These are phyloP conservation scores for Castanospermum australe DNA, from an alignment of 306 rosid species.

Conservation along the genomic window DNA sequence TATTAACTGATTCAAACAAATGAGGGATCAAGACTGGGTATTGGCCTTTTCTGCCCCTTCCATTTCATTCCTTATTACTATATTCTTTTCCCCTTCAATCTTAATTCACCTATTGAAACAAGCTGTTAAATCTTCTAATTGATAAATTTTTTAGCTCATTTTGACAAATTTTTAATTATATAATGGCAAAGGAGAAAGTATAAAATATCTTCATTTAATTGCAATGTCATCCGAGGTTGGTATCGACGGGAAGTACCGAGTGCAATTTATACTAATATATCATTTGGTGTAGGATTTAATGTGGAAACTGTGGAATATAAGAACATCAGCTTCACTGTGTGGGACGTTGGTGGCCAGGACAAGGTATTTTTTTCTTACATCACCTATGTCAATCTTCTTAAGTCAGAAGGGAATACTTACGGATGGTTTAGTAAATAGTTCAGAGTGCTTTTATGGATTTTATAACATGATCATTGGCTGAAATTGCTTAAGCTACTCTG, in stretches of 20 bases:
- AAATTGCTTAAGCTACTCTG: neutral
- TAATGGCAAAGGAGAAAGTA: too few species aligned
- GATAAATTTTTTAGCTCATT: too few species aligned
- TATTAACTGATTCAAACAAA: too few species aligned
- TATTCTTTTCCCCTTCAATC: too few species aligned
- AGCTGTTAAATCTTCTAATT: too few species aligned
- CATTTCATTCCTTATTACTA: neutral
- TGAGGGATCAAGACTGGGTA: too few species aligned
- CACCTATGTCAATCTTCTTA: neutral
- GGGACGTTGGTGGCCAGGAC: constrained; percentile 99
- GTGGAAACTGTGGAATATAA: constrained; percentile 95
- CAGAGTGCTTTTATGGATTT: neutral
- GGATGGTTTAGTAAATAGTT: neutral
- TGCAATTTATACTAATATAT: constrained; percentile 8
- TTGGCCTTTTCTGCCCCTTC: neutral
- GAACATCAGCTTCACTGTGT: constrained; percentile 97
- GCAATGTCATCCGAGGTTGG: neutral
- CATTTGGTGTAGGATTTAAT: constrained; percentile 65
- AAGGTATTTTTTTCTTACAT: constrained; percentile 45
- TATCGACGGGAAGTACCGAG: neutral
- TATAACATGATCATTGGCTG: neutral
- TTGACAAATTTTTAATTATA: too few species aligned
- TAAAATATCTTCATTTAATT: too few species aligned
- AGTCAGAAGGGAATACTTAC: neutral
- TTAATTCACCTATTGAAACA: too few species aligned